Conservation (phyloP, 2,329 filamentous ascomycete species). For the Aureobasidium subglaciale region DNA sequence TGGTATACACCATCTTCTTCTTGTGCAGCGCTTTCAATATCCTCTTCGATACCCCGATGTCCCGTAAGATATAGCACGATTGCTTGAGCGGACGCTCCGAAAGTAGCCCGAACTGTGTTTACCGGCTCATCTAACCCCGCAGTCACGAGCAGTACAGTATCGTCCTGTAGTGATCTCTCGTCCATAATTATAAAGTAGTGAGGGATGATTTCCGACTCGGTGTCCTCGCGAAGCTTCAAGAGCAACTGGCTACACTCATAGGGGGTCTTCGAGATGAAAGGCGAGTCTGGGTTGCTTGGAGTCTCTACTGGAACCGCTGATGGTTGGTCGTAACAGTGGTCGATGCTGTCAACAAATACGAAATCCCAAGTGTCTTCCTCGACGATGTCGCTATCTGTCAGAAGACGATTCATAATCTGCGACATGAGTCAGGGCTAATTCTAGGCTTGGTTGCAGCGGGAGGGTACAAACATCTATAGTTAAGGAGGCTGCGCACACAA, state of each 20-base stretch:
- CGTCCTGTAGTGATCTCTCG: background rate
- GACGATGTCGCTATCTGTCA: background rate
- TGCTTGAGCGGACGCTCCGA: background rate
- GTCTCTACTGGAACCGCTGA: background rate
- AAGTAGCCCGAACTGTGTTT: background rate
- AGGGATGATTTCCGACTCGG: background rate
- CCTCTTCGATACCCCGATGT: background rate
- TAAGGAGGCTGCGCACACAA: background rate
- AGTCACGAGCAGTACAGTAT: background rate
- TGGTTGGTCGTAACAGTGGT: background rate
- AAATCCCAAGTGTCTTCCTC: background rate
- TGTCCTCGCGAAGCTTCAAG: background rate
- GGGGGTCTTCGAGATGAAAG: background rate
- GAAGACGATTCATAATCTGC: background rate
- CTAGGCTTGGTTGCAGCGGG: background rate
- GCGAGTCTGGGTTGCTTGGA: background rate
- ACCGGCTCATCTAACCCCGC: background rate
- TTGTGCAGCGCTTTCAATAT: background rate
- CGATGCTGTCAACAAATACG: background rate
- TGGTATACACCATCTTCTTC: background rate
- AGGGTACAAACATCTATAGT: background rate
- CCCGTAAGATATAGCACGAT: background rate
- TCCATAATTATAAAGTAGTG: background rate
- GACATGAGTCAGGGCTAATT: background rate
- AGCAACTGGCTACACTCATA: background rate